A percentile compares a stretch with the other conserved stretches of the same genome.
Evolutionary conservation across 345 rosid genomes (phyloP).

Genomic region (Boechera divaricarpa): DNA sequence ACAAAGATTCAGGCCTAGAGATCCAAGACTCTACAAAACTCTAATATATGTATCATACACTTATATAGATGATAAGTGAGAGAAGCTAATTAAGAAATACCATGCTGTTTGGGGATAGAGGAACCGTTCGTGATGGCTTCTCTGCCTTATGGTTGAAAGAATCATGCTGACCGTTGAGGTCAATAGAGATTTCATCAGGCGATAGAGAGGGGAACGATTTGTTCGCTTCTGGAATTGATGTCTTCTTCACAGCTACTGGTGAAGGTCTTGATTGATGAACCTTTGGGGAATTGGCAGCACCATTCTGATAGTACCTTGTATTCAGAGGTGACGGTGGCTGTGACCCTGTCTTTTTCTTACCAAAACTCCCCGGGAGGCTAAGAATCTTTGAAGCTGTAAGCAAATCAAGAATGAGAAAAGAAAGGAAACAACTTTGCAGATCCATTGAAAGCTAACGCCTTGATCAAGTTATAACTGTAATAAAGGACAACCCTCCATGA

Average conservation of each 20-base stretch:
- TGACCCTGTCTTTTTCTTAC: constrained; percentile 65
- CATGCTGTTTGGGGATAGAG: constrained; percentile 38
- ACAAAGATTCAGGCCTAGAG: neutral
- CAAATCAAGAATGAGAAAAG: constrained; percentile 21
- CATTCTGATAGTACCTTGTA: constrained; percentile 42
- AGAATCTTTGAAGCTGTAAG: constrained; percentile 56
- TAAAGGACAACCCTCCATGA: neutral
- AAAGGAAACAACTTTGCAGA: neutral
- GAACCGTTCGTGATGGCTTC: constrained; percentile 32
- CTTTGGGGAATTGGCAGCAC: constrained; percentile 36
- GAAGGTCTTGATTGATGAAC: constrained; percentile 51
- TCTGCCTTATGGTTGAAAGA: constrained; percentile 46
- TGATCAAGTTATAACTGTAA: neutral
- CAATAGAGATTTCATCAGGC: constrained; percentile 48
- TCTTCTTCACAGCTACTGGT: constrained; percentile 46
- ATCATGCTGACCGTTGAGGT: constrained; percentile 48
- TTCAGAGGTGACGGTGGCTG: constrained; percentile 52
- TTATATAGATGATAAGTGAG: constrained; percentile 2
- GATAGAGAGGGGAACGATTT: constrained; percentile 45
- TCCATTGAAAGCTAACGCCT: constrained; percentile 5
- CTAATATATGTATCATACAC: constrained; percentile 8
- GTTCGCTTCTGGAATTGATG: constrained; percentile 38
- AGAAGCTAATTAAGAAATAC: constrained; percentile 16
- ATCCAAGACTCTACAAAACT: neutral
- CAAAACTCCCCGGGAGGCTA: constrained; percentile 63